phyloP scores from a whole-genome alignment of 73 alveolate species.

The Durusdinium trenchii region DNA sequence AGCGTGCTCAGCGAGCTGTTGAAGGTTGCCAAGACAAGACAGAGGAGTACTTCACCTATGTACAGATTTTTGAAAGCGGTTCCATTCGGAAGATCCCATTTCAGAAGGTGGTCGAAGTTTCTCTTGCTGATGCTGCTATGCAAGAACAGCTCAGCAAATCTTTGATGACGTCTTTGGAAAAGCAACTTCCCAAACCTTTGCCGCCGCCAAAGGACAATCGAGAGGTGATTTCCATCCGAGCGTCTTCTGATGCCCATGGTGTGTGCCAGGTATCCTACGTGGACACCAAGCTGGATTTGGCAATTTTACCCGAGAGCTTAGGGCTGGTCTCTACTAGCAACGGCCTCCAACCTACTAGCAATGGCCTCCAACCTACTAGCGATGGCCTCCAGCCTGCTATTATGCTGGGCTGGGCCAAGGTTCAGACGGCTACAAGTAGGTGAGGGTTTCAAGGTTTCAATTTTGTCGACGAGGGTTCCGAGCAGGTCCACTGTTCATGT shows the following conservation, averaged over 20 bases:
- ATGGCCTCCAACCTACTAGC: too few species aligned
- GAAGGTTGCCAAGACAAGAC: constrained; percentile 77
- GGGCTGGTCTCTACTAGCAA: too few species aligned
- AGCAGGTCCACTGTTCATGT: too few species aligned
- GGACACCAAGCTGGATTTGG: too few species aligned
- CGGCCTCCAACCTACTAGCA: too few species aligned
- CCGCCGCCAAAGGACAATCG: constrained; percentile 89
- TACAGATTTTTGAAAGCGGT: constrained; percentile 78
- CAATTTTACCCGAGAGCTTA: too few species aligned
- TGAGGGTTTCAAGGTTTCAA: too few species aligned
- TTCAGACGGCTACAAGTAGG: too few species aligned
- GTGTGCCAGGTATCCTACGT: constrained; percentile 67
- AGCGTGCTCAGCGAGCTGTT: constrained; percentile 49
- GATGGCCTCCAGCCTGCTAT: too few species aligned
- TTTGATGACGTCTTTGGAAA: constrained; percentile 14
- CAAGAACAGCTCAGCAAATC: constrained; percentile 81
- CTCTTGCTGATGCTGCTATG: constrained; percentile 49
- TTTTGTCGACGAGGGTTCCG: too few species aligned
- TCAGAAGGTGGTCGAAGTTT: constrained; percentile 43
- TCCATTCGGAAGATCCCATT: constrained; percentile 59
- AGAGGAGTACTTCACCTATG: constrained; percentile 29
- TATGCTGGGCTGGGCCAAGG: too few species aligned
- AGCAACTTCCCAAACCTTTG: constrained; percentile 69
- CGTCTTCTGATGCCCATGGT: constrained; percentile 14
- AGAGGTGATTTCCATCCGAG: constrained; percentile 69